Evolutionary conservation across 2,329 filamentous ascomycete species (phyloP), one percentile per base, ranked within the genome.

Genomic region (Neofusicoccum sp.): DNA sequence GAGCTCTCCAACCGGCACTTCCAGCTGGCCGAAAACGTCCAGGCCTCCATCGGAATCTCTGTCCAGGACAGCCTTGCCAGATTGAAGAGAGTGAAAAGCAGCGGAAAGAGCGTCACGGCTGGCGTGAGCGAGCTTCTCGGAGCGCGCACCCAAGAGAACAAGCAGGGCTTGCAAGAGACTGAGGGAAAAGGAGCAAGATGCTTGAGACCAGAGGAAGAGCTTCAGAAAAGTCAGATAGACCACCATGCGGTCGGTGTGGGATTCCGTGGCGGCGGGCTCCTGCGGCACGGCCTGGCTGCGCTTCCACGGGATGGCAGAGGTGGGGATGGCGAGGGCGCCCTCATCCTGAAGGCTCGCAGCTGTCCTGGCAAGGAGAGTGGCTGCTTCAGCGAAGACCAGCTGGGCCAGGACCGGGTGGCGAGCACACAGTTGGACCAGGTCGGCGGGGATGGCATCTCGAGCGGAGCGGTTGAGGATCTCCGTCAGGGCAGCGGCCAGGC

Each of bases 211-310:
- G 57, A 67, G 73, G 3, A 69, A 73, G 61, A 66, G 67, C 58
- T 70, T 71, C 26, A 74, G 60, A 36, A 74, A 71, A 5, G 57
- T 63, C 9, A 73, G 56, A 58, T 69, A 70, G 0, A 65, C 43
- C 4, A 48, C 14, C 31, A 24, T 14, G 38, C 38, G 36, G 16
- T 38, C 48, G 16, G 31, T n/a, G 8, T 47, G 30, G 11, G 30
- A 24, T 24, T 47, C 41, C 12, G 28, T 31, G 38, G 16, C 43
- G 3, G 20, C 4, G 8, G 8, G 3, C 7, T 26, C 33, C 34
- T 40, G 24, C n/a, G 6, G 31, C 6, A 3, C 4, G 31, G 20
- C 9, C 26, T 9, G 8, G 11, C 33, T 4, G 5, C 34, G 20
- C 16, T 28, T 38, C 44, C 44, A 60, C 12, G 38, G 12, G 24